These are phyloP conservation scores for Hapsidospora chrysogenum DNA, from an alignment of 495 filamentous ascomycete species.

Conservation along the genomic window DNA sequence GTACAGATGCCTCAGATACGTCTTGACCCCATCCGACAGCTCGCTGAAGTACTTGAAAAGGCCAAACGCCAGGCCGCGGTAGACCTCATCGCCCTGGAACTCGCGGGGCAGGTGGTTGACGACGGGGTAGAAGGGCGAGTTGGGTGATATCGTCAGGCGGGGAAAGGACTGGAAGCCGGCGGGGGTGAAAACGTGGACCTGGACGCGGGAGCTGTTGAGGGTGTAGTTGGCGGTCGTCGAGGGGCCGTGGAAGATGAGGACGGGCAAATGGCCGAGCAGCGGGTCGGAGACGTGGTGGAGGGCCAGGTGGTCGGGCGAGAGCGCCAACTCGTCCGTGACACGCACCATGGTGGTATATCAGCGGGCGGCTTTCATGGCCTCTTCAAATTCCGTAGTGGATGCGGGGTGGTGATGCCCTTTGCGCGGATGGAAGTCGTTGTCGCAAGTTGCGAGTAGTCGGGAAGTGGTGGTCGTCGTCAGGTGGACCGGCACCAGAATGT, in stretches of 20 bases:
- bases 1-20: constrained; percentile 32
- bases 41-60: constrained; percentile 87
- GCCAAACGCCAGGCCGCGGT: constrained; percentile 76
- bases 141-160: constrained; percentile 81
- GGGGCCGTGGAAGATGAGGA: constrained; percentile 74
- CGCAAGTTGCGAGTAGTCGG: background rate
- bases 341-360: constrained; percentile 43
- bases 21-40: constrained; percentile 60
- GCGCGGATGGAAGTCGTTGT: background rate
- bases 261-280: constrained; percentile 50
- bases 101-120: constrained; percentile 85
- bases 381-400: background rate
- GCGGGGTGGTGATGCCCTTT: background rate
- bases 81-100: constrained; percentile 83
- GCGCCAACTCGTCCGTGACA: constrained; percentile 44
- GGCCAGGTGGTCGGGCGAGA: constrained; percentile 59
- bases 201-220: constrained; percentile 75
- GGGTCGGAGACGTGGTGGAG: constrained; percentile 66
- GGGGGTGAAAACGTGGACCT: constrained; percentile 77
- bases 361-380: constrained; percentile 19
- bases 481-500: background rate
- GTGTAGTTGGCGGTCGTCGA: constrained; percentile 72
- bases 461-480: background rate
- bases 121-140: constrained; percentile 83
- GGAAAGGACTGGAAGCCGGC: constrained; percentile 78